Percentiles rank a stretch among this genome's conserved stretches.
phyloP scores from a whole-genome alignment of 768 basidiomycete genomes.

The Russula sp. region DNA sequence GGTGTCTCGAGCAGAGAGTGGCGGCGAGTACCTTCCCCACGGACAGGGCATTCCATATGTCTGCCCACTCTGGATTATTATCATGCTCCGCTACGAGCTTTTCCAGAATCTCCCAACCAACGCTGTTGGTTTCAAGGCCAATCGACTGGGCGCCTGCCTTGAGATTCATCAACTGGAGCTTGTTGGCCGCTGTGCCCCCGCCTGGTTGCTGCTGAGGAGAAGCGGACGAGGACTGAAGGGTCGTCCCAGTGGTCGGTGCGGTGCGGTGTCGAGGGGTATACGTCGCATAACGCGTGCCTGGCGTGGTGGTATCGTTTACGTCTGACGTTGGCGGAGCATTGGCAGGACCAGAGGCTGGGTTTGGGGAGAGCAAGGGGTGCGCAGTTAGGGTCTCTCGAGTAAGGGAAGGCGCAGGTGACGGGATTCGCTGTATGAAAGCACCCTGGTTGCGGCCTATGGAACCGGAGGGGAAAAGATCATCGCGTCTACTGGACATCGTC shows the following conservation, averaged over 20 bases:
- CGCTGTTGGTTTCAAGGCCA: slow-evolving; percentile 54
- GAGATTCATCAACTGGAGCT: slow-evolving; percentile 65
- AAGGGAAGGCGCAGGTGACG: slow-evolving; percentile 31
- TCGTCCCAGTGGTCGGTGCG: slow-evolving; percentile 41
- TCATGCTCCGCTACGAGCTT: slow-evolving; percentile 51
- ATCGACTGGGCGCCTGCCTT: slow-evolving; percentile 66
- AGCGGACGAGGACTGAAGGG: slow-evolving; percentile 36
- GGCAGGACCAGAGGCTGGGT: slow-evolving; percentile 29
- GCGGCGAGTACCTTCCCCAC: slow-evolving; percentile 52
- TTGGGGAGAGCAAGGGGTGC: slow-evolving; percentile 59
- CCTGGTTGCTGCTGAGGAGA: slow-evolving; percentile 42
- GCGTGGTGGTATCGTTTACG: slow-evolving; percentile 18
- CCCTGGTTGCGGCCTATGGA: slow-evolving; percentile 52
- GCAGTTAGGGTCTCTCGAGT: slow-evolving; percentile 49
- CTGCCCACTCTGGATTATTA: slow-evolving; percentile 56
- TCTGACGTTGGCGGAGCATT: slow-evolving; percentile 22
- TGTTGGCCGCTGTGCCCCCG: slow-evolving; percentile 53
- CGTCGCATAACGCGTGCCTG: slow-evolving; percentile 55
- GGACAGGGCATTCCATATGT: slow-evolving; percentile 59
- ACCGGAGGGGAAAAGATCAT: slow-evolving; percentile 41
- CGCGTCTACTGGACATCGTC: slow-evolving; percentile 35
- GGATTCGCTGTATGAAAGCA: slow-evolving; percentile 35
- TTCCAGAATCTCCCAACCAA: slow-evolving; percentile 78
- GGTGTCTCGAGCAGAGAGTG: neutral
- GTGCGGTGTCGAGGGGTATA: slow-evolving; percentile 71